Percentiles rank a stretch among this genome's conserved stretches.
These are phyloP conservation scores for Cucurbita ficifolia DNA, from an alignment of 306 rosid species.

Conservation along the genomic window DNA sequence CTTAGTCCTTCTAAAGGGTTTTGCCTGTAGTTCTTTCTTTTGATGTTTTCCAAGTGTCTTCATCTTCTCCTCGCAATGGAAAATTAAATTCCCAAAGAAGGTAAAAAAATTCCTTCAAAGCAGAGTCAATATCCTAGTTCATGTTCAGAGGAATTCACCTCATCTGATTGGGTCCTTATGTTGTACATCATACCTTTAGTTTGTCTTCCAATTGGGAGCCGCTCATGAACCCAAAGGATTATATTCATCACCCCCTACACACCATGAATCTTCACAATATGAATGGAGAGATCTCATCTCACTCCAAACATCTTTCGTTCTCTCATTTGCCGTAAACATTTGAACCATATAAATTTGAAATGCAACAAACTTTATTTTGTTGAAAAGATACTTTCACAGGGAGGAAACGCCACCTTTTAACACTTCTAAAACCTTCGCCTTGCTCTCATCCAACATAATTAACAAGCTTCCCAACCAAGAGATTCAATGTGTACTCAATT, in stretches of 20 bases:
- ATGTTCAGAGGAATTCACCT: too few relatives aligned
- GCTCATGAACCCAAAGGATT: background rate
- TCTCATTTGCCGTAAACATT: too few relatives aligned
- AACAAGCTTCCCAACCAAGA: background rate
- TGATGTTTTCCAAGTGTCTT: too few relatives aligned
- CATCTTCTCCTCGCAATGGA: too few relatives aligned
- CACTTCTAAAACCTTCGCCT: background rate
- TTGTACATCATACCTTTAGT: background rate
- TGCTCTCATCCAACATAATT: background rate
- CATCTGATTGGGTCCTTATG: too few relatives aligned
- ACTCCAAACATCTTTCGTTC: background rate
- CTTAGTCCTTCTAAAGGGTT: too few relatives aligned
- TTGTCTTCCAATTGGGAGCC: background rate
- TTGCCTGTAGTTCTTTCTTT: too few relatives aligned
- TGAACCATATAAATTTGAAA: background rate
- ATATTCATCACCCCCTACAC: background rate
- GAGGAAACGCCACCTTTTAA: background rate
- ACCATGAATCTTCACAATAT: background rate
- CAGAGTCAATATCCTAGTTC: too few relatives aligned
- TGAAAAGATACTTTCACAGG: background rate
- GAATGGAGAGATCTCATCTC: background rate
- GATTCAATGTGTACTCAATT: background rate
- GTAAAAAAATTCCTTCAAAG: too few relatives aligned
- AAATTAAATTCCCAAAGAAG: too few relatives aligned
- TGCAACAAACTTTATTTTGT: background rate